These are phyloP conservation scores for Leccinellum luteum DNA, from an alignment of 768 basidiomycete genomes.

Conservation along the genomic window DNA sequence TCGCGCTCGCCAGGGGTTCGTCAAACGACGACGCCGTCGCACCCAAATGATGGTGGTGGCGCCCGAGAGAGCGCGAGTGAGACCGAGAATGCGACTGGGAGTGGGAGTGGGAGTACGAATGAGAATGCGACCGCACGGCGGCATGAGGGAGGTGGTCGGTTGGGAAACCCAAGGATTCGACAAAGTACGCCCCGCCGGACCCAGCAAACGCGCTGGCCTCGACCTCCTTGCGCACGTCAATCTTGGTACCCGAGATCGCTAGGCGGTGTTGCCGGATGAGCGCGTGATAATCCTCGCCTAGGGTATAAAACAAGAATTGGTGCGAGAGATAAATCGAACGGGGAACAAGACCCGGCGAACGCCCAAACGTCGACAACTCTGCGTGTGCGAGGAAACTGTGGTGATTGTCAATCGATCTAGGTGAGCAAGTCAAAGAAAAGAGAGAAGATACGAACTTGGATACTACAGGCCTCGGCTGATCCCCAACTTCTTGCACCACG, in stretches of 20 bases:
- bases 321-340: conserved; percentile 79
- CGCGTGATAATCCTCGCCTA: conserved; percentile 77
- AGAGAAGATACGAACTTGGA: conserved; percentile 15
- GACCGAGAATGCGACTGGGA: conserved; percentile 7
- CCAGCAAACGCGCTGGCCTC: conserved; percentile 55
- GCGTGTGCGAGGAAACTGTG: conserved; percentile 63
- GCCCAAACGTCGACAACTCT: conserved; percentile 75
- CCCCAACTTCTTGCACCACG: conserved; percentile 6
- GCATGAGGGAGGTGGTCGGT: not conserved
- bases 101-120: not conserved
- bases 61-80: not conserved
- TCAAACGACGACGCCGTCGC: conserved; percentile 54
- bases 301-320: conserved; percentile 77
- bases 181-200: conserved; percentile 18
- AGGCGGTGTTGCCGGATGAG: conserved; percentile 65
- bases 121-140: not conserved
- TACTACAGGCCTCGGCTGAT: conserved; percentile 1
- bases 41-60: conserved; percentile 30
- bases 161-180: conserved; percentile 19
- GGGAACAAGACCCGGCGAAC: conserved; percentile 58
- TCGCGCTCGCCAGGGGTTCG: conserved; percentile 73
- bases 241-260: conserved; percentile 52
- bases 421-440: not conserved
- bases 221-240: conserved; percentile 72
- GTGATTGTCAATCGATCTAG: not conserved